Base-by-base conservation (phyloP, 805 yeast species). In the Candida coquimbonensis region DNA sequence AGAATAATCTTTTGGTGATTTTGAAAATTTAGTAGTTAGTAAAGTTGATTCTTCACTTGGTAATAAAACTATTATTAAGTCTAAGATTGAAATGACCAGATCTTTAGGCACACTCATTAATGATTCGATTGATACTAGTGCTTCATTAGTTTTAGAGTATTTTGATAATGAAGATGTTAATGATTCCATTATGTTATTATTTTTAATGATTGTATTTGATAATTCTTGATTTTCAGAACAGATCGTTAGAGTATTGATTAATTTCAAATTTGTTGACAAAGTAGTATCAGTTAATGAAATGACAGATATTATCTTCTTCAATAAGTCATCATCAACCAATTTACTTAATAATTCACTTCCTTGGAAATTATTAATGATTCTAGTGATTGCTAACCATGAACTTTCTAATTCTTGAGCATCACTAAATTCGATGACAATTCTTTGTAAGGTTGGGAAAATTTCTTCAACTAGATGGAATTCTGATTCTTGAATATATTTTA, bases 101-200 rank as follows among this genome's bases (percentile, higher is more conserved):
- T 80, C 83, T 53, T 80, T 83, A 0, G 91, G 89, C 3, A 81
- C 76, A 44, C 81, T 77, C 79, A 87, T 82, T 36, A 88, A 62
- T 0, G 87, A 77, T 55, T 86, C 95, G 39, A 83, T 76, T 6
- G 87, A 68, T 1, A 78, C 59, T 49, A 56, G 7, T 53, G 41
- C 21, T 42, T 39, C 40, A 12, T 38, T 6, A 12, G 26, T 49
- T 46, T 74, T 75, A 11, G 76, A 70, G 53, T 73, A 80, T 37
- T 71, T 74, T 24, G 74, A 67, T 45, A 86, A 63, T 1, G 82
- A 70, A n/a, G 69, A 62, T 16, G 64, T 61, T 5, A 86, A 63
- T 13, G 73, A 61, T 9, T 67, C 66, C 0, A 80, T 77, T 17
- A 83, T 59, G 11, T 72, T 64, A 40, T 76, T 69, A 12, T 72